Base-by-base conservation (phyloP, 805 yeast species). In the Yamadazyma endophytica region DNA sequence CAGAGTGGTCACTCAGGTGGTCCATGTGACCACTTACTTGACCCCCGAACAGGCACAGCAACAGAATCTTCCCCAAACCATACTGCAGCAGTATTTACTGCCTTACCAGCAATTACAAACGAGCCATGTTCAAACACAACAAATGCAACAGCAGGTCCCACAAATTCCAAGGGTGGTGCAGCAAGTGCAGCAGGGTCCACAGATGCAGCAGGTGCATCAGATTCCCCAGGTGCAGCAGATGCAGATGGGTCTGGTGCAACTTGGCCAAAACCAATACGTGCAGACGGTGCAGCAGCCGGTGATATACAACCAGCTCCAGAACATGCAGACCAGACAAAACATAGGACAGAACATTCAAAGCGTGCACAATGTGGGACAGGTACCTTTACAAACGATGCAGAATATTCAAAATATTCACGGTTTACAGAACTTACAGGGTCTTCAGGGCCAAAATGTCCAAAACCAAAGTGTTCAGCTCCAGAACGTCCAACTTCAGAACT, bases 101-200 rank as follows among this genome's bases (percentile, higher is more conserved):
- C 21, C 17, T n/a, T 16, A 27, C 14, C 24, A 29, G 17, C 27
- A 19, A 28, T 8, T 22, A 22, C 25, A 22, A n/a, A n/a, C n/a
- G n/a, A n/a, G n/a, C n/a, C 16, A 13, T 17, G 8, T 8, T 25
- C 28, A 9, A n/a, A 24, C 12, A 21, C 31, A 28, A 21, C 31
- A 19, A 16, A 19, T 8, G 13, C 31, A 8, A n/a, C 31, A 28
- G 20, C 16, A 12, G 15, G 7, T 9, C 15, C 6, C 7, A 11
- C 31, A 17, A 16, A 26, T 22, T 13, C 26, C 7, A n/a, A 19
- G 17, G 11, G 12, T 14, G 3, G 17, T 22, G 12, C 32, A 29
- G 17, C 26, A 13, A 24, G 25, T 21, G 13, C 24, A 20, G 5
- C 24, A 14, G 17, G 13, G 16, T 14, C 31, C 12, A 21, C 31